Conservation (phyloP, 441 rosid species). For the Erysimum cheiri region DNA sequence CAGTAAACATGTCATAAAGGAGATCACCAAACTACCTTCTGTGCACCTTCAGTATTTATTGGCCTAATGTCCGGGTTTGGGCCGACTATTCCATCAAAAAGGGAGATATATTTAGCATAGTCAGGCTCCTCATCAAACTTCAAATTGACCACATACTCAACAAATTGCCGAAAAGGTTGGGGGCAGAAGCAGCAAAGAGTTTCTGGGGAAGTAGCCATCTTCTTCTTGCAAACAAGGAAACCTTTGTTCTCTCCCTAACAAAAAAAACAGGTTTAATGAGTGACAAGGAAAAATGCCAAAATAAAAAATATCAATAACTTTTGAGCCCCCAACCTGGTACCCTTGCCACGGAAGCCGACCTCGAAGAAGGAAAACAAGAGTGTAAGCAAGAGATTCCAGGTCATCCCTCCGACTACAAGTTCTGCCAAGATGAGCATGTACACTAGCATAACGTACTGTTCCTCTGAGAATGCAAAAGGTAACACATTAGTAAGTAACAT, state of each 20-base stretch:
- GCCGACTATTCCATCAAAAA: conserved; percentile 86
- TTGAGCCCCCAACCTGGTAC: conserved; percentile 64
- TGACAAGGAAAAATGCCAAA: background rate
- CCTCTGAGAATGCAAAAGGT: conserved; percentile 58
- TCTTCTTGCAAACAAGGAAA: conserved; percentile 94
- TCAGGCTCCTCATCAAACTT: conserved; percentile 96
- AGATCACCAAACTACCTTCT: conserved; percentile 63
- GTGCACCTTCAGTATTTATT: conserved; percentile 95
- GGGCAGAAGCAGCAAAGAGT: conserved; percentile 85
- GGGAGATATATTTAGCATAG: conserved; percentile 87
- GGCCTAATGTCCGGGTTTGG: conserved; percentile 90
- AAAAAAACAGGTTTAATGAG: conserved; percentile 33
- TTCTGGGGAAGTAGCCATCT: conserved; percentile 97
- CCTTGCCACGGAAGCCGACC: conserved; percentile 99
- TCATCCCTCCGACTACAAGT: conserved; percentile 97
- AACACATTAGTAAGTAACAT: conserved; percentile 3
- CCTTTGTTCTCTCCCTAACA: conserved; percentile 91
- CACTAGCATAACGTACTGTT: conserved; percentile 98
- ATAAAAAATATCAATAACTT: background rate
- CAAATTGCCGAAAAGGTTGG: conserved; percentile 78
- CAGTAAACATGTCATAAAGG: conserved; percentile 13
- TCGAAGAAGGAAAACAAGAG: conserved; percentile 92
- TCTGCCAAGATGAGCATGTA: conserved; percentile 97
- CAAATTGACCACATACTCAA: conserved; percentile 86
- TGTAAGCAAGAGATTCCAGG: conserved; percentile 95